phyloP scores from a whole-genome alignment of 495 filamentous ascomycete genomes.

The Lasiosphaeria miniovina region DNA sequence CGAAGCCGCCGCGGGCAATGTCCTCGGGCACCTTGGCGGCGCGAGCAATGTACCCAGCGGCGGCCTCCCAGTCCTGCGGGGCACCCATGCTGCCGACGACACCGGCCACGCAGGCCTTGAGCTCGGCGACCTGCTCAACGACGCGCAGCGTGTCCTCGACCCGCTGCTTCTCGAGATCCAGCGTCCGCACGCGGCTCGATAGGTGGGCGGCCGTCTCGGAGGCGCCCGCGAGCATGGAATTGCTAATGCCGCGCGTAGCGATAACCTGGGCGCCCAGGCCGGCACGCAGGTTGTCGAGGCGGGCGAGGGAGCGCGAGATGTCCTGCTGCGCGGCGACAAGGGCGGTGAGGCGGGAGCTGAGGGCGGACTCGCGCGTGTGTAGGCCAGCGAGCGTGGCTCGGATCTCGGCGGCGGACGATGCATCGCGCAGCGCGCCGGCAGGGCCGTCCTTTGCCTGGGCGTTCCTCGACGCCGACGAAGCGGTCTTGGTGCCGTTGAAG shows the following conservation, averaged over 20 bases:
- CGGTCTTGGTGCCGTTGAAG: slow-evolving; percentile 1
- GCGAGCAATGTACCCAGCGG: slow-evolving; percentile 81
- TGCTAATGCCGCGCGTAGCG: slow-evolving; percentile 76
- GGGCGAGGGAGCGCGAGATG: slow-evolving; percentile 73
- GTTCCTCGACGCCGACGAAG: background rate
- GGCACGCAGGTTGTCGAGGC: slow-evolving; percentile 87
- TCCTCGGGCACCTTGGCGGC: slow-evolving; percentile 74
- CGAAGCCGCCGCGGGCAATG: slow-evolving; percentile 82
- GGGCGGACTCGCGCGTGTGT: slow-evolving; percentile 66
- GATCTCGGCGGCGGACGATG: slow-evolving; percentile 73
- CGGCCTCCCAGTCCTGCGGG: slow-evolving; percentile 97
- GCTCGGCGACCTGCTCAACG: slow-evolving; percentile 92
- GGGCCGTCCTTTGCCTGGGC: slow-evolving; percentile 15
- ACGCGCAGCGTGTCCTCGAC: slow-evolving; percentile 88
- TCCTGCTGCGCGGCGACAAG: slow-evolving; percentile 79
- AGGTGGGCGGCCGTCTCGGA: slow-evolving; percentile 83
- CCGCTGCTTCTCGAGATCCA: slow-evolving; percentile 85
- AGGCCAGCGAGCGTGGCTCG: slow-evolving; percentile 70
- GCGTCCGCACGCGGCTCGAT: slow-evolving; percentile 74
- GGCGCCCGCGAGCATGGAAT: slow-evolving; percentile 81
- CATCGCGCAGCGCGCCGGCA: slow-evolving; percentile 57
- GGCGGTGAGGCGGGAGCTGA: slow-evolving; percentile 70
- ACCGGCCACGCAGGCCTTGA: slow-evolving; percentile 94
- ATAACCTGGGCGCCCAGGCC: slow-evolving; percentile 85
- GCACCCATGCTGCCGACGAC: slow-evolving; percentile 95